These are phyloP conservation scores for Thymus quinquecostatus DNA, from an alignment of 257 asterid genomes.

Conservation along the genomic window DNA sequence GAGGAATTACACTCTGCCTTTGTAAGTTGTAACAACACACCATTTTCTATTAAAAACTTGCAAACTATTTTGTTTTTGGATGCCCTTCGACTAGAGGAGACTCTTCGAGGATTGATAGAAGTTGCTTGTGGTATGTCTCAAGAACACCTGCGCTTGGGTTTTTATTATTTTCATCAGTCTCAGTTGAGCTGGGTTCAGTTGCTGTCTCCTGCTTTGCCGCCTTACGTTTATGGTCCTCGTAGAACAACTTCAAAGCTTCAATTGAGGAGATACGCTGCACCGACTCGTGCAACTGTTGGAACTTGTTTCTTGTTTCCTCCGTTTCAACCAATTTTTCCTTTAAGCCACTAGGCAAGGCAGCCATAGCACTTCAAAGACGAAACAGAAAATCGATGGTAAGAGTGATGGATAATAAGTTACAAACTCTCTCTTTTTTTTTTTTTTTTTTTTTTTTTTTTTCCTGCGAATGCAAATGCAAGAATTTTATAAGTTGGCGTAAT, in stretches of 20 bases:
- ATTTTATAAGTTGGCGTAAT: constrained; percentile 7
- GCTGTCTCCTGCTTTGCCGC: constrained; percentile 29
- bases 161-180: constrained; percentile 34
- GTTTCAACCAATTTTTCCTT: constrained; percentile 62
- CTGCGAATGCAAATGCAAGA: not conserved
- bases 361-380: constrained; percentile 53
- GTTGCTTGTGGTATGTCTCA: constrained; percentile 43
- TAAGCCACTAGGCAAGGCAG: constrained; percentile 57
- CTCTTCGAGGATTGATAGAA: constrained; percentile 53
- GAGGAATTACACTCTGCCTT: not conserved
- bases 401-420: not conserved
- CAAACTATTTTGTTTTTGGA: constrained; percentile 23
- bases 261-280: constrained; percentile 54
- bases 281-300: constrained; percentile 52
- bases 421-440: not conserved
- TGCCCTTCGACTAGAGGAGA: constrained; percentile 53
- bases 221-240: constrained; percentile 46
- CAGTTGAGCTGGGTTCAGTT: constrained; percentile 22
- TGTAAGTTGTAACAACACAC: too few species aligned
- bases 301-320: constrained; percentile 60
- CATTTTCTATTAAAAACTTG: not conserved
- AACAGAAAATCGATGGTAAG: constrained; percentile 12
- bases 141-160: constrained; percentile 33
- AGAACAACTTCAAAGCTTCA: constrained; percentile 59
- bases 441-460: too few species aligned